These are phyloP conservation scores for Aspergillus steynii DNA, from an alignment of 495 filamentous ascomycete species.

Conservation along the genomic window DNA sequence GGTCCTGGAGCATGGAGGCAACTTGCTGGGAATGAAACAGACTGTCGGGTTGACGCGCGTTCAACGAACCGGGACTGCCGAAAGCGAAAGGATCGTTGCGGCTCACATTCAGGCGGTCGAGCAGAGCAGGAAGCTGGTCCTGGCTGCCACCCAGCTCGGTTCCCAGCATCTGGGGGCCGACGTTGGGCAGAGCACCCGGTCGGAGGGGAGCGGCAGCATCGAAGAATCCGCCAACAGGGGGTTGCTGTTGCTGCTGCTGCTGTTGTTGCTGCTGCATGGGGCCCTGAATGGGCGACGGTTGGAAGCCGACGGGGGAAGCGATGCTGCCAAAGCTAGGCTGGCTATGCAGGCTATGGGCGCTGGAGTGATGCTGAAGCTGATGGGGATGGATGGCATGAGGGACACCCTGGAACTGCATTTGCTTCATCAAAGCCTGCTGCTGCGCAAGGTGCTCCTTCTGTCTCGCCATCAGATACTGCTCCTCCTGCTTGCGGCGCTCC, in stretches of 20 bases:
- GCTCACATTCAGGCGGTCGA: slow-evolving; percentile 60
- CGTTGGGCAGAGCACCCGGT: slow-evolving; percentile 38
- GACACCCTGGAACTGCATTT: slow-evolving; percentile 65
- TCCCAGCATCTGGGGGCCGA: slow-evolving; percentile 54
- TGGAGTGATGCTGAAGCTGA: slow-evolving; percentile 86
- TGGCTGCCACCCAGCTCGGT: slow-evolving; percentile 51
- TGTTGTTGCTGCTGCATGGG: slow-evolving; percentile 55
- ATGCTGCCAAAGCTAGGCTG: slow-evolving; percentile 94
- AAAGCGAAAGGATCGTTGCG: slow-evolving; percentile 55
- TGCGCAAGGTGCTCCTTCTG: slow-evolving; percentile 92
- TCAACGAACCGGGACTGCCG: slow-evolving; percentile 47
- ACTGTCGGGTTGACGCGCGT: slow-evolving; percentile 55
- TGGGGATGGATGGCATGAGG: slow-evolving; percentile 50
- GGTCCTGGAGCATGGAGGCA: slow-evolving; percentile 58
- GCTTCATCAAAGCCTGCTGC: slow-evolving; percentile 76
- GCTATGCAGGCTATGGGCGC: slow-evolving; percentile 91
- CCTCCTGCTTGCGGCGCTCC: slow-evolving; percentile 94
- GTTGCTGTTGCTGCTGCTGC: slow-evolving; percentile 36
- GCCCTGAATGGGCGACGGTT: slow-evolving; percentile 71
- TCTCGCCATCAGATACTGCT: slow-evolving; percentile 92
- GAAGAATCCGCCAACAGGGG: slow-evolving; percentile 68
- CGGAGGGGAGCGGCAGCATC: slow-evolving; percentile 53
- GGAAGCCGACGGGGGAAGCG: slow-evolving; percentile 75
- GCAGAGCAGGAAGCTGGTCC: slow-evolving; percentile 60
- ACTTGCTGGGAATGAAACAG: slow-evolving; percentile 59